Evolutionary conservation across 2,329 filamentous ascomycete genomes (phyloP).

Genomic region (Monosporascus sp.): DNA sequence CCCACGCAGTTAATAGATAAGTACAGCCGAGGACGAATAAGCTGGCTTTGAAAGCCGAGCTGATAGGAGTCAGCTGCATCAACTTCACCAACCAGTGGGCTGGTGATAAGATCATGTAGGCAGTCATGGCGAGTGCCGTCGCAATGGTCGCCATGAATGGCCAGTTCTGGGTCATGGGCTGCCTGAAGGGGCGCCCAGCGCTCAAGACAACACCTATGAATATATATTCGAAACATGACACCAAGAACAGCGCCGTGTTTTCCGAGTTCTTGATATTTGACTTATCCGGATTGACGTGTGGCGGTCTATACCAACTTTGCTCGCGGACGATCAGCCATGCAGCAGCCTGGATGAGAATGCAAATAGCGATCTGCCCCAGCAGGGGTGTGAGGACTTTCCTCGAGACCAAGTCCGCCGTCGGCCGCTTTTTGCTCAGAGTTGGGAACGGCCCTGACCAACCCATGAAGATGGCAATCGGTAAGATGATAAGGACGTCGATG

Average conservation of each 20-base stretch:
- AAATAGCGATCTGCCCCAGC: slow-evolving; percentile 81
- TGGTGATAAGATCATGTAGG: slow-evolving; percentile 78
- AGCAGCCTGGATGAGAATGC: slow-evolving; percentile 69
- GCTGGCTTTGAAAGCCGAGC: slow-evolving; percentile 65
- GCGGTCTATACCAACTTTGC: slow-evolving; percentile 84
- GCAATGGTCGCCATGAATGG: slow-evolving; percentile 79
- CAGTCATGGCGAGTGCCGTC: slow-evolving; percentile 59
- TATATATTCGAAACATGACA: slow-evolving; percentile 94
- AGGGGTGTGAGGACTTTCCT: slow-evolving; percentile 87
- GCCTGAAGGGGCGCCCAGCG: slow-evolving; percentile 85
- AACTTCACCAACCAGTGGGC: slow-evolving; percentile 61
- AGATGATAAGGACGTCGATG: slow-evolving; percentile 86
- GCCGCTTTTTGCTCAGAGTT: slow-evolving; percentile 73
- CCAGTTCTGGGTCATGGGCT: slow-evolving; percentile 72
- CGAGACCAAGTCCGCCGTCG: slow-evolving; percentile 87
- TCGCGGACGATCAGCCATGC: slow-evolving; percentile 69
- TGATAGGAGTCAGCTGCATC: slow-evolving; percentile 84
- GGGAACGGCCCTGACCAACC: slow-evolving; percentile 88
- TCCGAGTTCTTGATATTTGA: slow-evolving; percentile 88
- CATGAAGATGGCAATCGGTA: slow-evolving; percentile 98
- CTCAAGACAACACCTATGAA: slow-evolving; percentile 83
- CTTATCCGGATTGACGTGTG: slow-evolving; percentile 69
- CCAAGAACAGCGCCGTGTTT: slow-evolving; percentile 84
- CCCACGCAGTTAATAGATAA: slow-evolving; percentile 66
- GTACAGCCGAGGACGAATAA: slow-evolving; percentile 64